Evolutionary conservation across 805 yeast species (phyloP).

Genomic region (Myxozyma monticola): DNA sequence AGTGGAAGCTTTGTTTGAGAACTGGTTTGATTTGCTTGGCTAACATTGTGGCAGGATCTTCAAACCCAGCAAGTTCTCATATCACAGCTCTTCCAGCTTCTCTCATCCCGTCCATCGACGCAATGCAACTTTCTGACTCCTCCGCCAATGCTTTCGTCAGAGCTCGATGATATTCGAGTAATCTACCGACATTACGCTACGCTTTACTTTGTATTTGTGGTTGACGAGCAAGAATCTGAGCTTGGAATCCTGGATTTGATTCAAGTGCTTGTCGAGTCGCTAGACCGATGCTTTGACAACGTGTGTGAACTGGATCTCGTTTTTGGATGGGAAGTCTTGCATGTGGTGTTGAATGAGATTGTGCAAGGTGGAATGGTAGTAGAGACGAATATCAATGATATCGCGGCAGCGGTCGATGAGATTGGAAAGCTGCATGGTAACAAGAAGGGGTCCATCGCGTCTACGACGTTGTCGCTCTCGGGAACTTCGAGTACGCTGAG

Average conservation of each 20-base stretch:
- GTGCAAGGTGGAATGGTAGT: conserved; percentile 98
- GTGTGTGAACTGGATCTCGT: conserved; percentile 95
- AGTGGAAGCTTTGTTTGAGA: not conserved
- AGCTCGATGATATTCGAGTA: conserved; percentile 71
- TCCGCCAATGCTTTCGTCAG: conserved; percentile 64
- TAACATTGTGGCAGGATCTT: conserved; percentile 50
- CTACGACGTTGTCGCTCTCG: conserved; percentile 25
- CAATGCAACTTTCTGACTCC: conserved; percentile 90
- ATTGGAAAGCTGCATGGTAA: conserved; percentile 29
- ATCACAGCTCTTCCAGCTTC: conserved; percentile 77
- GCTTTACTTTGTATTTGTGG: conserved; percentile 90
- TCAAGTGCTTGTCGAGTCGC: conserved; percentile 93
- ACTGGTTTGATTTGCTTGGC: not conserved
- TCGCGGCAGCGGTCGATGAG: conserved; percentile 60
- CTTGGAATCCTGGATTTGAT: conserved; percentile 90
- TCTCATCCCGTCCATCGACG: conserved; percentile 65
- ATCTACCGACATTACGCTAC: conserved; percentile 95
- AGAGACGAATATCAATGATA: conserved; percentile 79
- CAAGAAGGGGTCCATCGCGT: conserved; percentile 26
- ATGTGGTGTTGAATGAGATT: conserved; percentile 80
- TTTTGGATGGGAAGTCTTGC: conserved; percentile 97
- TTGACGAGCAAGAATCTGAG: conserved; percentile 94
- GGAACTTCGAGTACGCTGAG: conserved; percentile 22
- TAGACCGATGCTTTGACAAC: conserved; percentile 88
- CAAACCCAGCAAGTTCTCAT: conserved; percentile 76